Evolutionary conservation across 805 yeast species (phyloP).

Genomic region (Teunomyces aglyptinius): DNA sequence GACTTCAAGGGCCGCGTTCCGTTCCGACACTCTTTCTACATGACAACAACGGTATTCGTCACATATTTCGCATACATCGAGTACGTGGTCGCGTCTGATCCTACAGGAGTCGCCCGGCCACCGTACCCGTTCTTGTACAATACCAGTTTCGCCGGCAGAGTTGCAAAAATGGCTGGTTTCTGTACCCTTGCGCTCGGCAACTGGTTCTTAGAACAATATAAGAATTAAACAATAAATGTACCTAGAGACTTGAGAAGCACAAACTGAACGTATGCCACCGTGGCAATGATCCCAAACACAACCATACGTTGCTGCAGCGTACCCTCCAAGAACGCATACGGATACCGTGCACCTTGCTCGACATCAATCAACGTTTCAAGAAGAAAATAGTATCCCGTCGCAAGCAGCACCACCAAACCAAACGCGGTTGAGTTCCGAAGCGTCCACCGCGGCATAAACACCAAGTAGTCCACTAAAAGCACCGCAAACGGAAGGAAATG

Average conservation of each 20-base stretch:
- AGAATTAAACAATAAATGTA: slow-evolving; percentile 13
- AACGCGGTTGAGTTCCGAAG: slow-evolving; percentile 37
- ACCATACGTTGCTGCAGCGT: slow-evolving; percentile 40
- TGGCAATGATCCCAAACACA: slow-evolving; percentile 48
- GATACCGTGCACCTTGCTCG: slow-evolving; percentile 50
- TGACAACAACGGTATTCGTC: slow-evolving; percentile 6
- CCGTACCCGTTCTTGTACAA: slow-evolving; percentile 20
- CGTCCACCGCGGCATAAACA: slow-evolving; percentile 48
- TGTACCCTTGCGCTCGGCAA: not conserved
- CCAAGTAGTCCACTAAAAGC: slow-evolving; percentile 53
- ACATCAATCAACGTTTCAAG: slow-evolving; percentile 48
- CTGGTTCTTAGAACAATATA: slow-evolving; percentile 4
- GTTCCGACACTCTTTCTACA: not conserved
- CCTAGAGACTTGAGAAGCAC: slow-evolving; percentile 26
- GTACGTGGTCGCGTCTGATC: slow-evolving; percentile 1
- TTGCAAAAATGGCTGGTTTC: slow-evolving; percentile 11
- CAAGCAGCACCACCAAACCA: slow-evolving; percentile 33
- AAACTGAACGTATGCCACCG: slow-evolving; percentile 30
- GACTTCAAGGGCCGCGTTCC: slow-evolving; percentile 3
- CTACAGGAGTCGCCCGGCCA: slow-evolving; percentile 8
- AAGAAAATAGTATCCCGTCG: slow-evolving; percentile 53
- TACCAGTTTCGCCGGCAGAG: slow-evolving; percentile 3
- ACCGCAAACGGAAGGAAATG: slow-evolving; percentile 59
- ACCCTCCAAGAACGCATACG: slow-evolving; percentile 64
- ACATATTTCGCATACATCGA: slow-evolving; percentile 19